A percentile compares a stretch with the other conserved stretches of the same genome.
phyloP scores from a whole-genome alignment of 306 rosid genomes.

The Vigna hirtella region DNA sequence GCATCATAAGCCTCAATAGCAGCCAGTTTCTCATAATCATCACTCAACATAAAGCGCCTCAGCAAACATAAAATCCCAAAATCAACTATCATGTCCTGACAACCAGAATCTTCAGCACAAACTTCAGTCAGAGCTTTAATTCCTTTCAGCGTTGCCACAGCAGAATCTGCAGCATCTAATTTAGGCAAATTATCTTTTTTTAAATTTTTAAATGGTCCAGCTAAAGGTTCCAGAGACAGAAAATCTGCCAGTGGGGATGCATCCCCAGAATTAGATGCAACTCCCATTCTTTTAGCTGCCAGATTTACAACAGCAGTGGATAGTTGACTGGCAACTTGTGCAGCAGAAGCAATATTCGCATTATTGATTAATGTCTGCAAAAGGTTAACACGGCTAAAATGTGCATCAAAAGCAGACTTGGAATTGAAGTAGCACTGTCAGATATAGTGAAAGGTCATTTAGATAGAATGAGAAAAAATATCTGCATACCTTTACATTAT shows the following conservation, averaged over 20 bases:
- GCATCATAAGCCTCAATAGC: conserved; percentile 92
- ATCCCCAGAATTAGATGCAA: conserved; percentile 60
- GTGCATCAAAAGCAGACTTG: conserved; percentile 36
- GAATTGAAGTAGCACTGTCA: conserved; percentile 35
- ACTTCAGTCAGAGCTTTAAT: conserved; percentile 88
- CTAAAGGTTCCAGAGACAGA: conserved; percentile 78
- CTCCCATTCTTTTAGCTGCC: conserved; percentile 68
- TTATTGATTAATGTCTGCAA: conserved; percentile 90
- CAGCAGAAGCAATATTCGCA: conserved; percentile 76
- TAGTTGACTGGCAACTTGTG: conserved; percentile 78
- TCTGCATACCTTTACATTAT: conserved; percentile 77
- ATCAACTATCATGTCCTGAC: conserved; percentile 70
- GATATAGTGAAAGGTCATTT: conserved; percentile 34
- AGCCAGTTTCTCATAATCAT: conserved; percentile 94
- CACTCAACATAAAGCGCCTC: conserved; percentile 82
- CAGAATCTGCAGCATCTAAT: conserved; percentile 93
- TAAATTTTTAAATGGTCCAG: conserved; percentile 67
- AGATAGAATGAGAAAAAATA: conserved; percentile 14
- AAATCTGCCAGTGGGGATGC: conserved; percentile 78
- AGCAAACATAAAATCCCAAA: conserved; percentile 80
- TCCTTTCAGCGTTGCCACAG: conserved; percentile 89
- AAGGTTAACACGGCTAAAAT: conserved; percentile 40
- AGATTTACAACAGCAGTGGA: conserved; percentile 82
- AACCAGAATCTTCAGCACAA: conserved; percentile 66
- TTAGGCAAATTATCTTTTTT: conserved; percentile 72